Evolutionary conservation across 495 filamentous ascomycete species (phyloP).

Genomic region (Paragyromitra xinjiangensis): DNA sequence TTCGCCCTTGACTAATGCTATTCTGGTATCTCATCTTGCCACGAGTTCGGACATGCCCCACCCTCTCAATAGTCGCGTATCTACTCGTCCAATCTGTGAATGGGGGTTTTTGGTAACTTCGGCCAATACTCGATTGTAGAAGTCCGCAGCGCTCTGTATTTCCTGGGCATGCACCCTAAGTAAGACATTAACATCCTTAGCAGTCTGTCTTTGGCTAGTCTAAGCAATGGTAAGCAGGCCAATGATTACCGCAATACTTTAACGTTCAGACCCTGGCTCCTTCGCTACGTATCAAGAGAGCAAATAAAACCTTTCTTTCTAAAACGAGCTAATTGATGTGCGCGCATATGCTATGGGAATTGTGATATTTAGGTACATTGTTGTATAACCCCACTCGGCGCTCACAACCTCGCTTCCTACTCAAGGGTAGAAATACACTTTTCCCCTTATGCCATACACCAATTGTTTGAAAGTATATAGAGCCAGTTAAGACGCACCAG

Average conservation of each 20-base stretch:
- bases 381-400: neutral
- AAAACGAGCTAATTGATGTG: slow-evolving; percentile 12
- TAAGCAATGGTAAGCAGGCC: neutral
- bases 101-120: neutral
- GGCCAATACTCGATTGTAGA: slow-evolving; percentile 1
- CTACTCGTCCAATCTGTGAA: slow-evolving; percentile 5
- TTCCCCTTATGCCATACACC: neutral
- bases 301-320: slow-evolving; percentile 18
- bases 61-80: slow-evolving; percentile 4
- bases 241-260: slow-evolving; percentile 31
- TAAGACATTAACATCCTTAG: neutral
- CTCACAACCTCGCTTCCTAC: slow-evolving; percentile 8
- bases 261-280: slow-evolving; percentile 3
- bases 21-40: slow-evolving; percentile 36
- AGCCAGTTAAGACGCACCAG: neutral
- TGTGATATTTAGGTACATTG: slow-evolving; percentile 10
- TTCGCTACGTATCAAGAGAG: neutral
- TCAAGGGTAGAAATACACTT: slow-evolving; percentile 13
- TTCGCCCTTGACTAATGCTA: slow-evolving; percentile 15
- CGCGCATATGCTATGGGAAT: neutral
- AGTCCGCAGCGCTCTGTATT: slow-evolving; percentile 15
- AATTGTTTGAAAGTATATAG: slow-evolving; percentile 29
- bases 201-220: slow-evolving; percentile 7
- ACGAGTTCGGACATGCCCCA: slow-evolving; percentile 27
- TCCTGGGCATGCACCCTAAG: slow-evolving; percentile 10